Evolutionary conservation across 306 rosid genomes (phyloP).

Genomic region (Ceratonia siliqua): DNA sequence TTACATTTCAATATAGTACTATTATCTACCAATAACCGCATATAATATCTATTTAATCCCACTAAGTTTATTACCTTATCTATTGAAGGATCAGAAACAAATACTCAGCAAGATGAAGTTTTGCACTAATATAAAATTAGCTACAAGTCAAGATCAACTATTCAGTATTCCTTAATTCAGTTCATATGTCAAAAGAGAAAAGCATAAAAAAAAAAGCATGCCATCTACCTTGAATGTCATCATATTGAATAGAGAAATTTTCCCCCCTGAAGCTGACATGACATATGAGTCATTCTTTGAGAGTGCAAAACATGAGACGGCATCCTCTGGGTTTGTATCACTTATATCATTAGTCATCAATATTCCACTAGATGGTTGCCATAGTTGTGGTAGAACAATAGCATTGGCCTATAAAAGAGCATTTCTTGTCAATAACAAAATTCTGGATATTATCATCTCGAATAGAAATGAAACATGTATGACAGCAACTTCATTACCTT

Average conservation of each 20-base stretch:
- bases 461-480: slow-evolving; percentile 29
- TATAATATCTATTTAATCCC: slow-evolving; percentile 16
- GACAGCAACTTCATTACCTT: slow-evolving; percentile 54
- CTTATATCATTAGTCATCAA: slow-evolving; percentile 94
- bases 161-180: slow-evolving; percentile 9
- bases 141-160: slow-evolving; percentile 8
- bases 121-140: slow-evolving; percentile 8
- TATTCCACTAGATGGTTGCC: slow-evolving; percentile 99
- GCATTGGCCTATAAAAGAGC: slow-evolving; percentile 71
- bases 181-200: slow-evolving; percentile 14
- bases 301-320: slow-evolving; percentile 95
- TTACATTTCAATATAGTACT: background rate
- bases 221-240: slow-evolving; percentile 92
- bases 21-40: background rate
- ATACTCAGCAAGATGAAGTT: slow-evolving; percentile 5
- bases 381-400: slow-evolving; percentile 70
- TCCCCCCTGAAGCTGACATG: slow-evolving; percentile 99
- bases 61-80: background rate
- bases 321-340: slow-evolving; percentile 92
- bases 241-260: slow-evolving; percentile 98
- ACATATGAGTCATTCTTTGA: slow-evolving; percentile 97
- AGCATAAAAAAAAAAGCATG: slow-evolving; percentile 21
- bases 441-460: slow-evolving; percentile 23
- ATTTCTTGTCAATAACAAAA: slow-evolving; percentile 39
- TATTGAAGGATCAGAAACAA: slow-evolving; percentile 23